Evolutionary conservation across 164 flowering plant genomes (phyloP).

Genomic region (Stephania yunnanensis): DNA sequence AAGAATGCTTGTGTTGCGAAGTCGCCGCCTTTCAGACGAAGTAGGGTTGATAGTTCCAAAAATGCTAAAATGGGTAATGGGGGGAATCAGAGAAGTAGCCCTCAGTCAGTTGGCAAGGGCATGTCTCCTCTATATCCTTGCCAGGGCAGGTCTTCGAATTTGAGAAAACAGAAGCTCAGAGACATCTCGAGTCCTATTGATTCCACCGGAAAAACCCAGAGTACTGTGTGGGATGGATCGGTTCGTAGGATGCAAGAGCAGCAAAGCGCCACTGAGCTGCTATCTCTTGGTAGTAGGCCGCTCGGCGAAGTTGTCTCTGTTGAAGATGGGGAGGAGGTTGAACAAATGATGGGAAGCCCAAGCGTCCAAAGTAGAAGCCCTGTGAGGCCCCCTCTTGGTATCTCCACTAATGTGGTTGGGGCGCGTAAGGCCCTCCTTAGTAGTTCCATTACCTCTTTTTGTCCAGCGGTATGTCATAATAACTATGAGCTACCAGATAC

Average conservation of each 20-base stretch:
- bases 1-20: slow-evolving; percentile 57
- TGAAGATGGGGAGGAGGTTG: slow-evolving; percentile 94
- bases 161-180: slow-evolving; percentile 38
- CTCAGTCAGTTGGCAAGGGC: slow-evolving; percentile 41
- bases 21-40: slow-evolving; percentile 42
- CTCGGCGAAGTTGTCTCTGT: slow-evolving; percentile 62
- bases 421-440: slow-evolving; percentile 35
- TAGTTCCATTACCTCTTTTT: slow-evolving; percentile 17
- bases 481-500: slow-evolving; percentile 67
- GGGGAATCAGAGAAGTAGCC: slow-evolving; percentile 27
- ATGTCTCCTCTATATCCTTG: slow-evolving; percentile 54
- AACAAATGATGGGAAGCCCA: slow-evolving; percentile 65
- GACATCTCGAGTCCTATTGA: slow-evolving; percentile 62
- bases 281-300: slow-evolving; percentile 68
- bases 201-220: slow-evolving; percentile 39
- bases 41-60: slow-evolving; percentile 23
- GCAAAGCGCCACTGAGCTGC: slow-evolving; percentile 56
- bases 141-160: slow-evolving; percentile 42
- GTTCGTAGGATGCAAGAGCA: slow-evolving; percentile 42
- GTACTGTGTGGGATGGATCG: slow-evolving; percentile 31
- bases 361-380: slow-evolving; percentile 75
- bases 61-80: slow-evolving; percentile 33
- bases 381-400: slow-evolving; percentile 80
- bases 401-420: slow-evolving; percentile 36
- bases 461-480: slow-evolving; percentile 39